Conservation (phyloP, 2,329 filamentous ascomycete species). For the Colletotrichum brevisporum region DNA sequence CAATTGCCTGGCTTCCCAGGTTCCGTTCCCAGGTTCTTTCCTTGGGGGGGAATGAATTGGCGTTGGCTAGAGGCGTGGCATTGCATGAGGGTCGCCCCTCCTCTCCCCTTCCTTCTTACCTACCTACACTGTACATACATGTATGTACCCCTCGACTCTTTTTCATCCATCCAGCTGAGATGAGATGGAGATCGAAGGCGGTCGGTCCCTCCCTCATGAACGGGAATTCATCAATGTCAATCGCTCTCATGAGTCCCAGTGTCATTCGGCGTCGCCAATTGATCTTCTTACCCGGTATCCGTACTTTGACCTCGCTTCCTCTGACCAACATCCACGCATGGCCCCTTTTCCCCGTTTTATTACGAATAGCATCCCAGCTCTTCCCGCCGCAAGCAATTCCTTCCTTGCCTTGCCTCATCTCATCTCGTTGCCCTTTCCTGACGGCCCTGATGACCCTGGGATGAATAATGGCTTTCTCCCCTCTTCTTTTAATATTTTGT, state of each 20-base stretch:
- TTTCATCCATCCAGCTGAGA: too few species aligned
- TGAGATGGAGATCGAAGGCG: too few species aligned
- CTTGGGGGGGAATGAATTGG: background rate
- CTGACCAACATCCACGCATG: slow-evolving; percentile 21
- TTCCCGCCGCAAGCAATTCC: slow-evolving; percentile 20
- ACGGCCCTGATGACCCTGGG: slow-evolving; percentile 17
- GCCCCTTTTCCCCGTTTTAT: slow-evolving; percentile 34
- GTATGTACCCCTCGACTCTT: too few species aligned
- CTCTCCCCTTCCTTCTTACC: background rate
- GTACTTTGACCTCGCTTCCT: slow-evolving; percentile 6
- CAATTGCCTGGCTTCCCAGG: too few species aligned
- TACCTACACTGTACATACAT: background rate
- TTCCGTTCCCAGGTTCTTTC: background rate
- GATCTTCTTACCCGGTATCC: background rate
- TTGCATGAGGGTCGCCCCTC: slow-evolving; percentile 9
- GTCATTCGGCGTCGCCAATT: background rate
- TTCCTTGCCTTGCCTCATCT: slow-evolving; percentile 22
- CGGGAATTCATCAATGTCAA: background rate
- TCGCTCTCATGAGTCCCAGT: background rate
- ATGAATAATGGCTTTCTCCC: slow-evolving; percentile 27
- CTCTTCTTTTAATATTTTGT: slow-evolving; percentile 2
- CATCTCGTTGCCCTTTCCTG: slow-evolving; percentile 16
- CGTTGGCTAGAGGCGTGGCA: slow-evolving; percentile 16
- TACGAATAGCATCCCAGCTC: slow-evolving; percentile 18
- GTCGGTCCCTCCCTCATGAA: background rate